A percentile compares a stretch with the other conserved stretches of the same genome.
phyloP scores from a whole-genome alignment of 768 basidiomycete genomes.

The Termitomyces sp. region DNA sequence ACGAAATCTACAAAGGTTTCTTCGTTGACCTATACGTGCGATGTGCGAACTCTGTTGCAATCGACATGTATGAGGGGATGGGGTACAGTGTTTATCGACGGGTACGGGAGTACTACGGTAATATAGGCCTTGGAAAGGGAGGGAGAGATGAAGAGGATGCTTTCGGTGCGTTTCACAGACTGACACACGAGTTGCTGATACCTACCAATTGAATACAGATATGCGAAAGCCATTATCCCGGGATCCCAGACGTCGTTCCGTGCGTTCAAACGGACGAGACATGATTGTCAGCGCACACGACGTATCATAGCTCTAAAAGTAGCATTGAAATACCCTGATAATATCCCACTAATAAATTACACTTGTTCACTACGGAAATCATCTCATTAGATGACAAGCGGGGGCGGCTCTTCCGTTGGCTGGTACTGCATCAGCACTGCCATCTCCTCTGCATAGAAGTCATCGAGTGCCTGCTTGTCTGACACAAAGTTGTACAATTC shows the following conservation, averaged over 20 bases:
- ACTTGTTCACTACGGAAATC: neutral
- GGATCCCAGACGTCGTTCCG: conserved; percentile 59
- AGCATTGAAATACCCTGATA: neutral
- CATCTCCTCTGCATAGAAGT: conserved; percentile 75
- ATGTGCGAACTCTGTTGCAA: conserved; percentile 80
- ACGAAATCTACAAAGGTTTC: conserved; percentile 75
- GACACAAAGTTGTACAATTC: conserved; percentile 65
- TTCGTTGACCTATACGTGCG: conserved; percentile 97
- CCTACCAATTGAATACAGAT: conserved; percentile 25
- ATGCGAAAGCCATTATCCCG: conserved; percentile 74
- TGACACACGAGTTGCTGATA: neutral
- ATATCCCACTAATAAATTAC: neutral
- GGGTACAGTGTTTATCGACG: conserved; percentile 92
- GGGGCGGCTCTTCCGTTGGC: conserved; percentile 50
- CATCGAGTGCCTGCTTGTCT: conserved; percentile 46
- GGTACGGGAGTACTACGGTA: conserved; percentile 88
- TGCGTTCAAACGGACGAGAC: conserved; percentile 69
- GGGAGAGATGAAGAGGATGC: conserved; percentile 86
- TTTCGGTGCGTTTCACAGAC: conserved; percentile 59
- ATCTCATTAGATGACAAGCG: conserved; percentile 37
- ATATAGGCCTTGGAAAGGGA: conserved; percentile 70
- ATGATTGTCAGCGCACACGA: conserved; percentile 64
- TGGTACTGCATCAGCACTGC: conserved; percentile 34
- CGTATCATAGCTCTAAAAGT: conserved; percentile 36
- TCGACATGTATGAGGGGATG: conserved; percentile 87